Base-by-base conservation (phyloP, 2,329 filamentous ascomycete species). In the Trichoderma simmonsii region DNA sequence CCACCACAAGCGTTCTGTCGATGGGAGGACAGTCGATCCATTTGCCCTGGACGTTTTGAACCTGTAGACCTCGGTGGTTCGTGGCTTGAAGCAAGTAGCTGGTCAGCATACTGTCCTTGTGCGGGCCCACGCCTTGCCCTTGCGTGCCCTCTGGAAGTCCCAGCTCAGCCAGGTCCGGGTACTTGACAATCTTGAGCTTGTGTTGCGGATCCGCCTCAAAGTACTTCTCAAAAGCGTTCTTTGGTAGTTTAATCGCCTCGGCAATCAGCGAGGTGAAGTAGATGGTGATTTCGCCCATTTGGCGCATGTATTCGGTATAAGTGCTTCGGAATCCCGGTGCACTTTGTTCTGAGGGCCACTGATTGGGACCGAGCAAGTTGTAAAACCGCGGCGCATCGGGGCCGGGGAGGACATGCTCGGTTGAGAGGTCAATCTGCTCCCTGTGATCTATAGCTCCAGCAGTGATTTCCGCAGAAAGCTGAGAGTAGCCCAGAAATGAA, bases 181-280 rank as follows among this genome's bases (percentile, higher is more conserved):
- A 97, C 83, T 93, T 93, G 73, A 97, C 91, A 73, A 97, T 91
- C 84, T 97, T 97, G 77, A 97, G 86, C 84, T 97, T 97, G 84
- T 97, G 93, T 83, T 96, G 93, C 83, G 88, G 85, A 76, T 87
- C 80, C 84, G 86, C 76, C 79, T 95, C 93, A 81, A 95, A 95
- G 85, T 95, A 97, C 77, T 88, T 89, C 78, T 89, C 84, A 80
- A 97, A 97, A 0, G 94, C 93, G 65, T 86, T 82, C 0, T 85
- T 74, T 0, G 91, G 89, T 6, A 97, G 85, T 11, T 88, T 88
- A 74, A 97, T 91, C n/a, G 93, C 92, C 83, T 97, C 93, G 73
- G 94, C 93, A 76, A 97, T 92, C 34, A 97, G 87, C 12, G 88
- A 89, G 1, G 93, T 95, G 82, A 97, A 97, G 76, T 86, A 85